These are phyloP conservation scores for Ceratocystis variospora DNA, from an alignment of 2,329 filamentous ascomycete genomes.

Conservation along the genomic window DNA sequence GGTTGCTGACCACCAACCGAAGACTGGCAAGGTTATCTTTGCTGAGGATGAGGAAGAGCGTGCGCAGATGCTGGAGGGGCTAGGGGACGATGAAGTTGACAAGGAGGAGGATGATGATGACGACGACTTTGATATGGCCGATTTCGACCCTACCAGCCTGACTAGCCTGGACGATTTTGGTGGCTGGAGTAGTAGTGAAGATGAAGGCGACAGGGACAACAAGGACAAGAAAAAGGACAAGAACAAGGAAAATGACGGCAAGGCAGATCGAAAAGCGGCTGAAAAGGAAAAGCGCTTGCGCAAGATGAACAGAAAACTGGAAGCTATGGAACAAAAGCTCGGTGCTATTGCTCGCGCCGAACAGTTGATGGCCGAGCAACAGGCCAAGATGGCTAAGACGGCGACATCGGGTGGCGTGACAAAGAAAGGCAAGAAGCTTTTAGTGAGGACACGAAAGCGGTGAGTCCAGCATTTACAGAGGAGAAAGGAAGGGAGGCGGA, in stretches of 20 bases:
- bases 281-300: constrained; percentile 26
- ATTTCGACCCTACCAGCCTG: constrained; percentile 20
- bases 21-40: constrained; percentile 31
- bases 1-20: neutral
- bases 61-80: constrained; percentile 24
- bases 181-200: constrained; percentile 24
- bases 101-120: constrained; percentile 26
- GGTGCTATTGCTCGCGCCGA: constrained; percentile 42
- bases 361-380: constrained; percentile 42
- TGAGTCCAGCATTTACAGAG: constrained; percentile 24
- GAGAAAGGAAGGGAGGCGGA: constrained; percentile 12
- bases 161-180: constrained; percentile 14
- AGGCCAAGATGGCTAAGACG: constrained; percentile 52
- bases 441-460: constrained; percentile 48
- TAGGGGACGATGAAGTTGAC: constrained; percentile 25
- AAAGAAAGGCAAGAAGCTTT: constrained; percentile 47
- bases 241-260: constrained; percentile 22
- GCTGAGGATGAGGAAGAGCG: constrained; percentile 24
- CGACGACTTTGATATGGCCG: constrained; percentile 18
- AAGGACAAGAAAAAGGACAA: constrained; percentile 27
- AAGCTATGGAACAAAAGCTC: constrained; percentile 40
- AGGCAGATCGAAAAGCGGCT: constrained; percentile 22
- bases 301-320: constrained; percentile 37
- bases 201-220: constrained; percentile 31
- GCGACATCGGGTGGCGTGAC: constrained; percentile 45